Evolutionary conservation across 2,329 filamentous ascomycete genomes (phyloP), one percentile per base, ranked within the genome.

Genomic region (Neodidymelliopsis sp.): DNA sequence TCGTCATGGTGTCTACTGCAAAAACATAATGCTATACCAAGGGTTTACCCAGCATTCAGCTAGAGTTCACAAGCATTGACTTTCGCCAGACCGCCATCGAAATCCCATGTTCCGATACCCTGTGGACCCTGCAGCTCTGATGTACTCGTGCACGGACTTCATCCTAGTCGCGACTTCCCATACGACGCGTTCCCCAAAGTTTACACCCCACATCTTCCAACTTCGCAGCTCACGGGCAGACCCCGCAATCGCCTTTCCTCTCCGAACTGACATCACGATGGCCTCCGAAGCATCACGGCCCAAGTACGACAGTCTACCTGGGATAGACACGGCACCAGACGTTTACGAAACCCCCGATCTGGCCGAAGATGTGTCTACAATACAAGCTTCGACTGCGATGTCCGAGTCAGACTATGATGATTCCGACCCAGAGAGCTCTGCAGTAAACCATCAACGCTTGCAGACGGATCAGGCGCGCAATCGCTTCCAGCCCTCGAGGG

Each of bases 301-400:
- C 3, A 72, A 72, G 42, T 72, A 70, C 38, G 67, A 71, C 48
- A 95, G 89, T 43, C 65, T 72, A n/a, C 69, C 69, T 8, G 69
- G 69, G 49, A 72, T 71, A 47, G 92, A 97, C 75, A 89, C 88
- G 44, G 91, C 92, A 20, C 92, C 92, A 59, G 94, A 97, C 69
- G 90, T 96, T 65, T 97, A 97, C 79, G 93, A 97, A 75, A 97
- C 94, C 12, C 92, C 93, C 59, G 92, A 96, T 46, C 79, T 97
- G 59, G 93, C 89, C 47, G 91, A 96, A 68, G 92, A 96, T 73
- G 89, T 85, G 56, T 96, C 91, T 16, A 96, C 91, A 36, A 78
- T 91, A 48, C 89, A 87, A 46, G 69, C 69, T 35, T 72, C 72
- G 15, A 71, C 70, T 18, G 66, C 69, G 6, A 64, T 71, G 20